A percentile compares a stretch with the other conserved stretches of the same genome.
Evolutionary conservation across 805 yeast genomes (phyloP).

Genomic region (Jamesozyma gamospora): DNA sequence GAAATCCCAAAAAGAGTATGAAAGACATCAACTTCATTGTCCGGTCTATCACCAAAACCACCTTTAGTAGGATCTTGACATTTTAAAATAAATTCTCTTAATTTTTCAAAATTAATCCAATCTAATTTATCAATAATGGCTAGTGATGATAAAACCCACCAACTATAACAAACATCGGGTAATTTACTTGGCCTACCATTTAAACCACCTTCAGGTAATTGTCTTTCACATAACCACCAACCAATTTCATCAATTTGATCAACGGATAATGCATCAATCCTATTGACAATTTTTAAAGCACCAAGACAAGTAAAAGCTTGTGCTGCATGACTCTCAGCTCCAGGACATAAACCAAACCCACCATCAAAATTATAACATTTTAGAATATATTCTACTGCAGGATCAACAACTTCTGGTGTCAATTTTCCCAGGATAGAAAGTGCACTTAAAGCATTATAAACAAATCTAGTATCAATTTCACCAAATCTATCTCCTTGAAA

Average conservation of each 20-base stretch:
- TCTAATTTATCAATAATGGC: conserved; percentile 54
- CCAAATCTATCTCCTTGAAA: conserved; percentile 88
- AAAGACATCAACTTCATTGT: conserved; percentile 83
- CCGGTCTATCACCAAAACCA: conserved; percentile 88
- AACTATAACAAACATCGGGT: conserved; percentile 95
- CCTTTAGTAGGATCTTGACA: conserved; percentile 76
- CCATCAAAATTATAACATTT: conserved; percentile 88
- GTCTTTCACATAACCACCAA: conserved; percentile 90
- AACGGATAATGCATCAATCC: conserved; percentile 38
- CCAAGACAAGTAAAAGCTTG: conserved; percentile 83
- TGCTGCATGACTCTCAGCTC: conserved; percentile 92
- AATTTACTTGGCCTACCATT: conserved; percentile 94
- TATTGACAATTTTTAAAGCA: conserved; percentile 57
- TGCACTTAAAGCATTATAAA: conserved; percentile 69
- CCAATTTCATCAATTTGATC: conserved; percentile 41
- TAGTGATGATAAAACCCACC: conserved; percentile 89
- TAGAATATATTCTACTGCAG: conserved; percentile 56
- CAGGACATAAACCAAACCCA: conserved; percentile 88
- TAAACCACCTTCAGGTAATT: conserved; percentile 75
- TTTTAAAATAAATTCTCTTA: conserved; percentile 55
- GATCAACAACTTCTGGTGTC: conserved; percentile 43
- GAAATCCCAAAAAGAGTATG: conserved; percentile 89
- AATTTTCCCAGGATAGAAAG: conserved; percentile 60
- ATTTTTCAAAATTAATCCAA: conserved; percentile 64
- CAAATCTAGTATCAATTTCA: conserved; percentile 86